Conservation (phyloP, 2,329 filamentous ascomycete species). For the Hypomyces rosellus region DNA sequence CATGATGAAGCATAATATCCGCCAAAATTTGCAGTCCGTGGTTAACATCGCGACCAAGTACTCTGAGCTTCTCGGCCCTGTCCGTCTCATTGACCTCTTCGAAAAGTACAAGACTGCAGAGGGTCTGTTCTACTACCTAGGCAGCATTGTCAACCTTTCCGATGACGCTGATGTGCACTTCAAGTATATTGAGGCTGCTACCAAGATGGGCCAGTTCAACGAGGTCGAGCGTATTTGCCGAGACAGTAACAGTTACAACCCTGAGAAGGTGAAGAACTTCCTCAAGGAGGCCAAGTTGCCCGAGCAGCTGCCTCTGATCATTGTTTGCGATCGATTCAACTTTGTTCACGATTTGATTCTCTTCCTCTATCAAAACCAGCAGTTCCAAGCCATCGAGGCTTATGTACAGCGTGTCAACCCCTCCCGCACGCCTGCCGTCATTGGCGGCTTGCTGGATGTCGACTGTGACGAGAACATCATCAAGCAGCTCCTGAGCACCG, state of each 20-base stretch:
- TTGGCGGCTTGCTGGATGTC: slow-evolving; percentile 89
- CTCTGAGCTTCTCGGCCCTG: slow-evolving; percentile 87
- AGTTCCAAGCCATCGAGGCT: slow-evolving; percentile 97
- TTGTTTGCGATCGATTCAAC: slow-evolving; percentile 98
- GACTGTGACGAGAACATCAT: slow-evolving; percentile 97
- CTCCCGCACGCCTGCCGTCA: slow-evolving; percentile 79
- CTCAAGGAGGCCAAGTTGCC: slow-evolving; percentile 89
- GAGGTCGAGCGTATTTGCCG: slow-evolving; percentile 97
- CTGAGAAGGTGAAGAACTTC: slow-evolving; percentile 98
- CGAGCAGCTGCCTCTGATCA: slow-evolving; percentile 93
- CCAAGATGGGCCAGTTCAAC: slow-evolving; percentile 84
- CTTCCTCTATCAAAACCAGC: slow-evolving; percentile 97
- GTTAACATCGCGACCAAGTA: slow-evolving; percentile 97
- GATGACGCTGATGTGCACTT: slow-evolving; percentile 95
- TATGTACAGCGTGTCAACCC: slow-evolving; percentile 98
- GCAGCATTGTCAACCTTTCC: slow-evolving; percentile 94
- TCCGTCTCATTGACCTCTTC: slow-evolving; percentile 81
- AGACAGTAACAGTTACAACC: slow-evolving; percentile 83
- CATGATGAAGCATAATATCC: slow-evolving; percentile 95
- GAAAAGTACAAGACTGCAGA: slow-evolving; percentile 98
- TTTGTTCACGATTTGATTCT: slow-evolving; percentile 95
- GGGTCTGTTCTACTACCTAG: slow-evolving; percentile 96
- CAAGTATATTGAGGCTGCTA: slow-evolving; percentile 98
- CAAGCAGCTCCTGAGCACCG: slow-evolving; percentile 80
- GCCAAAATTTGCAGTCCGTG: slow-evolving; percentile 90